Evolutionary conservation across 805 yeast genomes (phyloP), one percentile per base, ranked within the genome.

Genomic region (Saccharomycodes ludwigii): DNA sequence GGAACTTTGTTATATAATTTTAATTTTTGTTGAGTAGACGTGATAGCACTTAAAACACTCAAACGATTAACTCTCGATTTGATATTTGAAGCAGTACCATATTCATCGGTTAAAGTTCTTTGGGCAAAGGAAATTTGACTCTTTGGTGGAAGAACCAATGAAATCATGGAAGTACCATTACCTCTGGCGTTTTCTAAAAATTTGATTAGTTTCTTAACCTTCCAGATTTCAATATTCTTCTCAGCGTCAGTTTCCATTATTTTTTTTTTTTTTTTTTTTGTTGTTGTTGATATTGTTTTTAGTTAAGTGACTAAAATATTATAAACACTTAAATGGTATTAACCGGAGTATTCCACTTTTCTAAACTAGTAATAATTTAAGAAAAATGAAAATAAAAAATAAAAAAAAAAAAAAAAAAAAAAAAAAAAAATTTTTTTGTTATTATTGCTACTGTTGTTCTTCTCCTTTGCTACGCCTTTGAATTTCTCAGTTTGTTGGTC

Each of bases 151-250:
- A 86, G 83, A 47, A 91, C 82, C 55, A 91, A 68, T 18, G 96
- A 85, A 54, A 91, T 91, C 97, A 91, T 91, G 16, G 98, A 91
- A 29, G 99, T 91, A 60, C 99, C 99, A 57, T 88, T 91, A 59
- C 99, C 99, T 59, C 95, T 74, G 33, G 97, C 97, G 48, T 63
- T 65, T 56, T 91, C 91, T 46, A 91, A 70, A 38, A 79, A 73
- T 61, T 81, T 81, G 69, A 86, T 73, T 60, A 84, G 70, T 64
- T 91, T 91, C 69, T 86, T 88, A 69, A 91, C 76, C 75, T 91
- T 91, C 98, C 98, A 91, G 67, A 91, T 86, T 66, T 91, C 95
- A 56, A 91, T 88, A 65, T 86, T 88, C 65, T 82, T 85, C 56
- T 91, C 98, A 32, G 94, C 91, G 44, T 84, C 94, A 39, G 75